These are phyloP conservation scores for Linderniella brevidens DNA, from an alignment of 257 asterid species.

Conservation along the genomic window DNA sequence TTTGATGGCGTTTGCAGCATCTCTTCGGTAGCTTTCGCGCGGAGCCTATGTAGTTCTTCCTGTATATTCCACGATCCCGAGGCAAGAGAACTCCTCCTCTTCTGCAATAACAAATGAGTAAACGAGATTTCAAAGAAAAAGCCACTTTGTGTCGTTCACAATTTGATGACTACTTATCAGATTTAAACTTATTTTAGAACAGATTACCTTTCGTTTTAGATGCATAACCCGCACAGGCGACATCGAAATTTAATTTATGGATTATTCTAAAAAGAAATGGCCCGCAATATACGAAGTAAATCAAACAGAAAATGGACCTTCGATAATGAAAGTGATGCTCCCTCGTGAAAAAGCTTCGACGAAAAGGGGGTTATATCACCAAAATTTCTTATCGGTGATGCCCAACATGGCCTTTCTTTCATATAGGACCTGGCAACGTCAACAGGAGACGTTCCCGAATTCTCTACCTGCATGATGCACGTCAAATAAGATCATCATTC, in stretches of 20 bases:
- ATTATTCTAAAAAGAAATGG: no score
- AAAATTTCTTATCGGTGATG: constrained; percentile 32
- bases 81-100: constrained; percentile 50
- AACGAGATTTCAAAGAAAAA: not conserved
- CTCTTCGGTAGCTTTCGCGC: constrained; percentile 69
- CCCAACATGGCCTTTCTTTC: constrained; percentile 67
- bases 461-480: constrained; percentile 30
- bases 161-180: no score
- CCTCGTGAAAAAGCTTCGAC: constrained; percentile 32
- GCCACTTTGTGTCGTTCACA: constrained; percentile 1
- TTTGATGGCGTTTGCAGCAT: constrained; percentile 38
- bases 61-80: constrained; percentile 79
- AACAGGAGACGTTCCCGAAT: constrained; percentile 48
- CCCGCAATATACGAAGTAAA: no score
- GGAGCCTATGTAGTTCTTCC: constrained; percentile 66
- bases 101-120: constrained; percentile 12
- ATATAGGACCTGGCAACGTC: constrained; percentile 68
- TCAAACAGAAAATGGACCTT: constrained; percentile 27
- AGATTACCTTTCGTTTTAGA: no score
- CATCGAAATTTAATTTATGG: no score
- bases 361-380: constrained; percentile 35
- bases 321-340: constrained; percentile 30
- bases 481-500: constrained; percentile 7
- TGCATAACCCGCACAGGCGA: no score
- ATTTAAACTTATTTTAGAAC: constrained; percentile 8